A percentile compares a stretch with the other conserved stretches of the same genome.
phyloP scores from a whole-genome alignment of 2,329 filamentous ascomycete genomes.

The Fusarium xyrophilum region DNA sequence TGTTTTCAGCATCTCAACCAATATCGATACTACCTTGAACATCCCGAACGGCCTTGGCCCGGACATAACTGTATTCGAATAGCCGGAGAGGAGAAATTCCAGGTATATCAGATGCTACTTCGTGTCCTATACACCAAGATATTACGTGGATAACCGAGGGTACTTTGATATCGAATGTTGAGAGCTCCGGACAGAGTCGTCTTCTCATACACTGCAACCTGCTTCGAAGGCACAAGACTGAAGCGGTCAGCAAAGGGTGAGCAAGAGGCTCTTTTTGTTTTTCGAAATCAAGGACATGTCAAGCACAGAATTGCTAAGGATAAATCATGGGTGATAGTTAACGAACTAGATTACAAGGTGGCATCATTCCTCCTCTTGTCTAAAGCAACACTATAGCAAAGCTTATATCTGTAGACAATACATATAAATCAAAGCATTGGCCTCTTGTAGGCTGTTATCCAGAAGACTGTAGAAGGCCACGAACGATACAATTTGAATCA shows the following conservation, averaged over 20 bases:
- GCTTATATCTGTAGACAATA: fast-evolving
- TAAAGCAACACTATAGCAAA: background rate
- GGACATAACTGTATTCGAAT: background rate
- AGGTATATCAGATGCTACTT: background rate
- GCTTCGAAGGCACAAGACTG: fast-evolving
- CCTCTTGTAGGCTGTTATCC: fast-evolving
- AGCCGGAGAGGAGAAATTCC: fast-evolving
- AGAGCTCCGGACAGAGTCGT: background rate
- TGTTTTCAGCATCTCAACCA: background rate
- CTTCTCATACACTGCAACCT: background rate
- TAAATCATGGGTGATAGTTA: fast-evolving
- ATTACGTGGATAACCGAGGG: background rate
- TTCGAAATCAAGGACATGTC: fast-evolving
- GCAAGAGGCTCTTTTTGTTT: fast-evolving
- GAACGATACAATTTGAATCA: fast-evolving
- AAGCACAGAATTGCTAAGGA: fast-evolving
- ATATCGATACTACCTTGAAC: background rate
- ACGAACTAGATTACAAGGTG: background rate
- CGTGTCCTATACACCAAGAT: fast-evolving
- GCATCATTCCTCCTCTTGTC: fast-evolving
- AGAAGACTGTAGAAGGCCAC: background rate
- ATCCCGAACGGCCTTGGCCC: background rate
- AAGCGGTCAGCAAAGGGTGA: background rate
- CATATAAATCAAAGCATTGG: fast-evolving
- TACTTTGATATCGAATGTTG: background rate